Evolutionary conservation across 140 eudicot genomes (phyloP).

Genomic region (Bidens hawaiensis): DNA sequence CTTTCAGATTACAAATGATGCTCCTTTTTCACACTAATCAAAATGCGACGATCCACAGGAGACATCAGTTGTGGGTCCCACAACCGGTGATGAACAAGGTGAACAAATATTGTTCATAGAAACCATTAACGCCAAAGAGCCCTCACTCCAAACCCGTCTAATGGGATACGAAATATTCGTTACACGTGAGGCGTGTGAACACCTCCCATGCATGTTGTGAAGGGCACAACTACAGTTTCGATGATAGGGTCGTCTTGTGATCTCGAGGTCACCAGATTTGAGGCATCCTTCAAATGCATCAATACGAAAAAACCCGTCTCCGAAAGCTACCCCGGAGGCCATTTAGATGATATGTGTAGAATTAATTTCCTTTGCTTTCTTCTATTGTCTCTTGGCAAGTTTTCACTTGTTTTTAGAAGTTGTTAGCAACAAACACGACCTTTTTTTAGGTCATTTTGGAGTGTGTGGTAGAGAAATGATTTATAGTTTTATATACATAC

Average conservation of each 20-base stretch:
- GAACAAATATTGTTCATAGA: constrained; percentile 17
- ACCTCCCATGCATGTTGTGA: constrained; percentile 24
- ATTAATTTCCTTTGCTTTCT: constrained; percentile 9
- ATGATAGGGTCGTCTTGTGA: constrained; percentile 45
- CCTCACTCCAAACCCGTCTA: constrained; percentile 32
- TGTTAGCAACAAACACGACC: constrained; percentile 29
- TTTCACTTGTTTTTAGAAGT: constrained; percentile 20
- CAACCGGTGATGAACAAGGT: constrained; percentile 25
- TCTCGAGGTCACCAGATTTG: constrained; percentile 27
- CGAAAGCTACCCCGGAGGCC: constrained; percentile 32
- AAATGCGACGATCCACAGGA: constrained; percentile 6
- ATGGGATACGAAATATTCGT: constrained; percentile 28
- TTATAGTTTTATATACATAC: constrained; percentile 16
- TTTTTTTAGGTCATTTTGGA: constrained; percentile 28
- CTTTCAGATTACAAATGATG: background rate
- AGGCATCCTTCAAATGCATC: constrained; percentile 31
- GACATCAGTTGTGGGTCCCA: constrained; percentile 7
- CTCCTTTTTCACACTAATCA: constrained; percentile 12
- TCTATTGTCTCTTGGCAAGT: constrained; percentile 9
- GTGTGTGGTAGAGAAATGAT: constrained; percentile 33
- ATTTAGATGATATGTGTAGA: constrained; percentile 6
- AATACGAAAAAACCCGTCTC: constrained; percentile 20
- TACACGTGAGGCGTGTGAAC: constrained; percentile 7
- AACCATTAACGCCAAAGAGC: constrained; percentile 30
- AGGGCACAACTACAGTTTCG: constrained; percentile 43